These are phyloP conservation scores for Phytophthora pistaciae DNA, from an alignment of 352 stramenopile species.

Conservation along the genomic window DNA sequence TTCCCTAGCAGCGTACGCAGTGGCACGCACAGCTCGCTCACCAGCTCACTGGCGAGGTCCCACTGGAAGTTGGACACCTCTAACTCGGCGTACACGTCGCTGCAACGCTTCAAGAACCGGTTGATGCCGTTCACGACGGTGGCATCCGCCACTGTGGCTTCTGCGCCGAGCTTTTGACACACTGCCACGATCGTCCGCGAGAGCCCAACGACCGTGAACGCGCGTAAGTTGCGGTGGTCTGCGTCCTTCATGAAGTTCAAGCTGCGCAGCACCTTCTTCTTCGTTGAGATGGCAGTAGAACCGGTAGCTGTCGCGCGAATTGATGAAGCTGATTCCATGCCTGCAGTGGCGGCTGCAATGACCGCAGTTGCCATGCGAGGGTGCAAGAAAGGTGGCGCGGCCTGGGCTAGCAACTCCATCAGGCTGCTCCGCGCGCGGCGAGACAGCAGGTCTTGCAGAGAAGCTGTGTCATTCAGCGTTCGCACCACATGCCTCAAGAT, in stretches of 20 bases:
- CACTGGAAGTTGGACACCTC: slow-evolving; percentile 86
- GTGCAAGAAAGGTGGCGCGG: slow-evolving; percentile 75
- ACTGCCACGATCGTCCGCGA: slow-evolving; percentile 68
- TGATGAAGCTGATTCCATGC: slow-evolving; percentile 10
- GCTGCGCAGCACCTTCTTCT: slow-evolving; percentile 55
- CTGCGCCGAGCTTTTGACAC: slow-evolving; percentile 68
- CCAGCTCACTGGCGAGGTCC: slow-evolving; percentile 76
- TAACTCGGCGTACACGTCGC: slow-evolving; percentile 74
- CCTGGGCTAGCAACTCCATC: slow-evolving; percentile 60
- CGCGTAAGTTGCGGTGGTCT: slow-evolving; percentile 58
- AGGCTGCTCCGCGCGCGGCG: slow-evolving; percentile 46
- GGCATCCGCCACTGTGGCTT: slow-evolving; percentile 47
- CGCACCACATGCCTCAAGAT: slow-evolving; percentile 71
- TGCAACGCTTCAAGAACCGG: slow-evolving; percentile 71
- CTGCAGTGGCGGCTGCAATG: slow-evolving; percentile 52
- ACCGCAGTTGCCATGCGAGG: slow-evolving; percentile 65
- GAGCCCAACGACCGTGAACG: slow-evolving; percentile 72
- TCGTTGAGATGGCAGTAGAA: slow-evolving; percentile 21
- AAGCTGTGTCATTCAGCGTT: slow-evolving; percentile 54
- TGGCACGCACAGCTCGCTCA: slow-evolving; percentile 73
- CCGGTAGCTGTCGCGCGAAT: slow-evolving; percentile 18
- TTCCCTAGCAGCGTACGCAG: slow-evolving; percentile 61
- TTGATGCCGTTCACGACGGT: slow-evolving; percentile 61
- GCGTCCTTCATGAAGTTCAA: slow-evolving; percentile 59
- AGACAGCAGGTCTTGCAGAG: slow-evolving; percentile 62